Evolutionary conservation across 2,329 filamentous ascomycete species (phyloP).

Genomic region (Aureobasidium sp.): DNA sequence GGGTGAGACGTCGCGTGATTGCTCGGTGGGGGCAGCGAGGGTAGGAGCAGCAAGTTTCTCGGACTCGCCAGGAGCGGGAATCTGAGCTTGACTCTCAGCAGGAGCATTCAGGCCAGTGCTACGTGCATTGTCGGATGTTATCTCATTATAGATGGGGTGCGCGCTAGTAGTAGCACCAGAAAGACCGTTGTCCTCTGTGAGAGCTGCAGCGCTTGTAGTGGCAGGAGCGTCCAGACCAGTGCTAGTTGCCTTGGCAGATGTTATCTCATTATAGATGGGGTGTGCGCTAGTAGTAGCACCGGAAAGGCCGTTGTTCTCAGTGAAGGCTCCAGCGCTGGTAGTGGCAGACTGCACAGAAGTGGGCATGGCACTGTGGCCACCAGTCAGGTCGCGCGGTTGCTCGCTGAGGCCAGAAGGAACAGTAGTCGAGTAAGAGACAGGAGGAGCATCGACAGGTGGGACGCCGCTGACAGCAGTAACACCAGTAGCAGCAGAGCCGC

Average conservation of each 20-base stretch:
- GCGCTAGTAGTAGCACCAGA: neutral
- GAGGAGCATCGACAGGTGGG: neutral
- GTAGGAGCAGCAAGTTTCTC: neutral
- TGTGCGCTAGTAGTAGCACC: neutral
- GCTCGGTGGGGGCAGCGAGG: conserved; percentile 21
- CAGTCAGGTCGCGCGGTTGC: conserved; percentile 13
- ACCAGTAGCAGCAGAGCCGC: conserved; percentile 10
- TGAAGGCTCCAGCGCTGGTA: neutral
- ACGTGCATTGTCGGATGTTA: conserved; percentile 19
- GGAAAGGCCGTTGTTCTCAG: neutral
- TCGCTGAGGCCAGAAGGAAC: conserved; percentile 16
- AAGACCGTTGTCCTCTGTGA: neutral
- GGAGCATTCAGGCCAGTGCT: neutral
- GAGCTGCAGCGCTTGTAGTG: neutral
- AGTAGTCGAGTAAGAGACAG: neutral
- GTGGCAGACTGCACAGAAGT: neutral
- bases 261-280: conserved; percentile 14
- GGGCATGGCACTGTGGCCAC: neutral
- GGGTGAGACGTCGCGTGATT: conserved; percentile 34
- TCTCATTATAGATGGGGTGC: neutral
- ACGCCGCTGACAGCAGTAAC: conserved; percentile 2
- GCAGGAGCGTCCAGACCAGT: conserved; percentile 30
- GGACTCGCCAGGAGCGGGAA: conserved; percentile 11
- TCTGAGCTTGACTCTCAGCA: conserved; percentile 17
- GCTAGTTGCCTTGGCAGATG: conserved; percentile 18